These are phyloP conservation scores for Rhizopus microsporus DNA, from an alignment of 371 early-diverging fungal species.

Conservation along the genomic window DNA sequence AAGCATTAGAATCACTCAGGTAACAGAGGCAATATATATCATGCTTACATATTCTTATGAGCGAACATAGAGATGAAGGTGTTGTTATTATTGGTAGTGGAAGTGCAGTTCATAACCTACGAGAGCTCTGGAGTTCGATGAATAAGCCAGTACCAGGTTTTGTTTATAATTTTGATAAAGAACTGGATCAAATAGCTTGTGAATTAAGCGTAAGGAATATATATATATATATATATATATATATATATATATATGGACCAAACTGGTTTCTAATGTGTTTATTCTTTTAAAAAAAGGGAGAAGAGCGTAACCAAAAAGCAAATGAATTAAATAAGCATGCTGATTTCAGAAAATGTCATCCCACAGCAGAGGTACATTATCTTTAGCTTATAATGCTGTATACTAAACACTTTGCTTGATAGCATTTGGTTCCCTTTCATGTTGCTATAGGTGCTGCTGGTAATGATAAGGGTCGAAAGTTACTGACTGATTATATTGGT, in stretches of 20 bases:
- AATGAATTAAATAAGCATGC: slow-evolving; percentile 25
- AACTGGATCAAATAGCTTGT: slow-evolving; percentile 22
- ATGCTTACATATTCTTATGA: neutral
- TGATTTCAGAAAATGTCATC: slow-evolving; percentile 33
- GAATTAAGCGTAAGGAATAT: slow-evolving; percentile 10
- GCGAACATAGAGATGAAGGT: slow-evolving; percentile 42
- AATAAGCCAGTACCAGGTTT: slow-evolving; percentile 29
- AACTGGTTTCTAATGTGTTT: neutral
- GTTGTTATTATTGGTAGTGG: slow-evolving; percentile 65
- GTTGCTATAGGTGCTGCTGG: slow-evolving; percentile 39
- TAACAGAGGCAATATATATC: slow-evolving; percentile 6
- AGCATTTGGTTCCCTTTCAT: slow-evolving; percentile 41
- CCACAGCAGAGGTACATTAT: slow-evolving; percentile 38
- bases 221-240: neutral
- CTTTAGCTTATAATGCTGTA: neutral
- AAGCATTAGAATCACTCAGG: slow-evolving; percentile 37
- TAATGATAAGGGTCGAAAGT: slow-evolving; percentile 24
- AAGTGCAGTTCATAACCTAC: slow-evolving; percentile 61
- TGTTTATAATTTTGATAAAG: slow-evolving; percentile 31
- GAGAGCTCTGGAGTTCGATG: slow-evolving; percentile 35
- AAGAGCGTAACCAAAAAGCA: slow-evolving; percentile 26
- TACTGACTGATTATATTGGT: slow-evolving; percentile 25
- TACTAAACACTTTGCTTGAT: neutral
- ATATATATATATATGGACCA: neutral
- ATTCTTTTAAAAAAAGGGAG: slow-evolving; percentile 11